Percentiles rank a stretch among this genome's conserved stretches.
Evolutionary conservation across 2,329 filamentous ascomycete genomes (phyloP).

Genomic region (Trichoderma cornu-damae): DNA sequence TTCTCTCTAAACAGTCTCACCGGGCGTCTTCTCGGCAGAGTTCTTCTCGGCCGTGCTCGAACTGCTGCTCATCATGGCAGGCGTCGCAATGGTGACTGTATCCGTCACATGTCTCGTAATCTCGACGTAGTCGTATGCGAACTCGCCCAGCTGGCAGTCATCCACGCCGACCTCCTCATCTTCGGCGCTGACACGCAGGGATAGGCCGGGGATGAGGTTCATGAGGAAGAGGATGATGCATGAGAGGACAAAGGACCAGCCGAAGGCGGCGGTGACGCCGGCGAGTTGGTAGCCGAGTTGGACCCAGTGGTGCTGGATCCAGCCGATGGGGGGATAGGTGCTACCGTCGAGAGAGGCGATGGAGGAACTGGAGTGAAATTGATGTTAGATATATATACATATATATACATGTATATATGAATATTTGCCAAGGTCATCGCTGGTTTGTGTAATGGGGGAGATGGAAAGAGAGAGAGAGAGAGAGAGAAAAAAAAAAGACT

Average conservation of each 20-base stretch:
- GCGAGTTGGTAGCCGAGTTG: slow-evolving; percentile 68
- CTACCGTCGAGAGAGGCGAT: slow-evolving; percentile 70
- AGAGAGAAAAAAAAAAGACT: background rate
- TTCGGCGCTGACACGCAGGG: slow-evolving; percentile 60
- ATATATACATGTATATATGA: too few species aligned
- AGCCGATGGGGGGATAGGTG: slow-evolving; percentile 55
- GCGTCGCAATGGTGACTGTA: slow-evolving; percentile 23
- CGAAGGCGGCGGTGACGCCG: slow-evolving; percentile 59
- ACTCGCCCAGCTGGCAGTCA: slow-evolving; percentile 74
- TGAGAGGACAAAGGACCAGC: slow-evolving; percentile 62
- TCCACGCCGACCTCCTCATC: slow-evolving; percentile 67
- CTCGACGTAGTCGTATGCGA: slow-evolving; percentile 81
- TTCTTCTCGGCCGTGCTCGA: slow-evolving; percentile 31
- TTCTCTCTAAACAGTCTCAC: background rate
- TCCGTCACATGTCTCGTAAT: slow-evolving; percentile 56
- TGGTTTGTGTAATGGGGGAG: too few species aligned
- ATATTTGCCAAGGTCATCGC: too few species aligned
- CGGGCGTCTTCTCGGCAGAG: slow-evolving; percentile 7
- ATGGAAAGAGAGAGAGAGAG: too few species aligned
- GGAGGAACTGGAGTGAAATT: slow-evolving; percentile 47
- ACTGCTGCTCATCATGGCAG: slow-evolving; percentile 21
- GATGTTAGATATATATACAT: slow-evolving; percentile 23
- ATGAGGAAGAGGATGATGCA: slow-evolving; percentile 65
- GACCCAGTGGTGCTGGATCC: slow-evolving; percentile 65
- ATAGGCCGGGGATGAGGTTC: slow-evolving; percentile 66